A percentile compares a stretch with the other conserved stretches of the same genome.
Evolutionary conservation across 768 basidiomycete genomes (phyloP).

Genomic region (Termitomyces sp.): DNA sequence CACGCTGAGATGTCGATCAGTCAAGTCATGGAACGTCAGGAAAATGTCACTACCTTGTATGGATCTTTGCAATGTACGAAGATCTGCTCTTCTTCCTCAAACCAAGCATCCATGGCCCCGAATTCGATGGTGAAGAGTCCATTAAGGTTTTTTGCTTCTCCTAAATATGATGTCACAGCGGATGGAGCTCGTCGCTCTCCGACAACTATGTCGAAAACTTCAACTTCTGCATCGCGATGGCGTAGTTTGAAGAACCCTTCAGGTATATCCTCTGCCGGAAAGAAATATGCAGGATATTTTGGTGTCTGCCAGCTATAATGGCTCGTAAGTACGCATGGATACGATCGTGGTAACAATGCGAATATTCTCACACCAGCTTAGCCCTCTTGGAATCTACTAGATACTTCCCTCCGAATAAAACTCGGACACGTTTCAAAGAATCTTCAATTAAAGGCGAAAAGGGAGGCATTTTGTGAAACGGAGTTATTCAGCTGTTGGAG

Average conservation of each 20-base stretch:
- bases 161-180: slow-evolving; percentile 29
- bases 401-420: slow-evolving; percentile 43
- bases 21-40: not conserved
- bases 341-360: not conserved
- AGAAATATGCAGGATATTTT: slow-evolving; percentile 53
- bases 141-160: slow-evolving; percentile 27
- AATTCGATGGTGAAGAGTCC: slow-evolving; percentile 48
- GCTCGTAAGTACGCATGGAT: not conserved
- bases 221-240: slow-evolving; percentile 22
- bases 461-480: slow-evolving; percentile 21
- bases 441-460: slow-evolving; percentile 43
- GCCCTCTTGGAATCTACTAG: slow-evolving; percentile 53
- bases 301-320: slow-evolving; percentile 49
- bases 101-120: slow-evolving; percentile 54
- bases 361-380: slow-evolving; percentile 49
- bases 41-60: slow-evolving; percentile 45
- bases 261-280: slow-evolving; percentile 40
- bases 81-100: slow-evolving; percentile 64
- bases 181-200: slow-evolving; percentile 30
- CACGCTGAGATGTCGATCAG: slow-evolving; percentile 34
- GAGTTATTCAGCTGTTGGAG: not conserved
- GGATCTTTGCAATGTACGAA: slow-evolving; percentile 62
- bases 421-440: slow-evolving; percentile 46
- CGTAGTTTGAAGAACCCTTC: slow-evolving; percentile 34
- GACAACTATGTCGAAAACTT: slow-evolving; percentile 43